Percentiles rank a stretch among this genome's conserved stretches.
Evolutionary conservation across 1,139 yeast species (phyloP).

Genomic region (Candida dubliniensis): DNA sequence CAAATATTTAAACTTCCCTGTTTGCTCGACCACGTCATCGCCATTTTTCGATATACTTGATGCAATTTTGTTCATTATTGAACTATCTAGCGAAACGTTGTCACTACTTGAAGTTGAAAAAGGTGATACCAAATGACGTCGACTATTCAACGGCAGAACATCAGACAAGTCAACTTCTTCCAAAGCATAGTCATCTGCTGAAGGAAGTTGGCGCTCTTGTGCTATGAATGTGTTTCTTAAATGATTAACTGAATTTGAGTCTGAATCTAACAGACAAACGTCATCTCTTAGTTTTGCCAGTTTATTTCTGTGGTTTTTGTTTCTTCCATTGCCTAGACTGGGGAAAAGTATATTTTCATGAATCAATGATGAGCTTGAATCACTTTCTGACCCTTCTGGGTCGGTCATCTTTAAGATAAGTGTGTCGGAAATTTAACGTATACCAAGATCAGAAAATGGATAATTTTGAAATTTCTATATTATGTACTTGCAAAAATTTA

Average conservation of each 20-base stretch:
- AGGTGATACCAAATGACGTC: not conserved
- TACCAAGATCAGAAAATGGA: too few relatives aligned
- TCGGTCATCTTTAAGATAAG: not conserved
- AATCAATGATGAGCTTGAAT: not conserved
- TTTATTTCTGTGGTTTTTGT: not conserved
- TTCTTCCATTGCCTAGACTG: slow-evolving; percentile 4
- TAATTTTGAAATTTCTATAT: too few relatives aligned
- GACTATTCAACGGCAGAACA: slow-evolving; percentile 1
- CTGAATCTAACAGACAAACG: not conserved
- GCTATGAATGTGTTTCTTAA: slow-evolving; percentile 10
- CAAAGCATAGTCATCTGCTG: not conserved
- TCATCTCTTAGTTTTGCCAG: not conserved
- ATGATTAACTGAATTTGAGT: slow-evolving; percentile 9
- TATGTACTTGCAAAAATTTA: too few relatives aligned
- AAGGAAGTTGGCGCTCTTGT: not conserved
- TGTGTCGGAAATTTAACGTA: too few relatives aligned
- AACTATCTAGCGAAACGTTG: slow-evolving; percentile 24
- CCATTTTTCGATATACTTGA: slow-evolving; percentile 11
- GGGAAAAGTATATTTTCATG: slow-evolving; percentile 6
- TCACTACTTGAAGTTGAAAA: slow-evolving; percentile 3
- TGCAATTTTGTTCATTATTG: slow-evolving; percentile 27
- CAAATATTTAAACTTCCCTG: slow-evolving; percentile 33
- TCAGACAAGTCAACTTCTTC: slow-evolving; percentile 12
- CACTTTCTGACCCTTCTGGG: slow-evolving; percentile 1
- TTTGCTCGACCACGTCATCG: slow-evolving; percentile 11